phyloP scores from a whole-genome alignment of 306 rosid species.

The Quercus wislizeni region DNA sequence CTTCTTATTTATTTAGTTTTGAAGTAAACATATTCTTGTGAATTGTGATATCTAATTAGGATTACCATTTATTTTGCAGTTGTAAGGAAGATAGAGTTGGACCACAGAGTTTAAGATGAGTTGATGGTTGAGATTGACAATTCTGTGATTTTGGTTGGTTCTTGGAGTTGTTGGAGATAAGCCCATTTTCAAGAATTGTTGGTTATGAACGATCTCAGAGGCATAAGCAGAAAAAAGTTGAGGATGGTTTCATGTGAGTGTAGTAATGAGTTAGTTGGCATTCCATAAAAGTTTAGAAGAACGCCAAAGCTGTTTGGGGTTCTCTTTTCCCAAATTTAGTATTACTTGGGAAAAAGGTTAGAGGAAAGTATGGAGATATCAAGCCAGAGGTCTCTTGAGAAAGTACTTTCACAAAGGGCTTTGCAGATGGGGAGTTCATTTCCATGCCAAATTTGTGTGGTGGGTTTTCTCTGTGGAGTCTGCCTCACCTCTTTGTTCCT shows the following conservation, averaged over 20 bases:
- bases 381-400: conserved; percentile 68
- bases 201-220: neutral
- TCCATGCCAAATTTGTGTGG: conserved; percentile 84
- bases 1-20: conserved; percentile 2
- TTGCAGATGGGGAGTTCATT: conserved; percentile 80
- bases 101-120: conserved; percentile 23
- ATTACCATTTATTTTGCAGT: conserved; percentile 28
- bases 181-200: conserved; percentile 20
- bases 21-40: neutral
- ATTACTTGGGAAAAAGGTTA: neutral
- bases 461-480: conserved; percentile 84
- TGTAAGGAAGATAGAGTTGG: conserved; percentile 31
- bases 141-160: conserved; percentile 22
- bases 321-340: neutral
- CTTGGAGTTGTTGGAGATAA: conserved; percentile 23
- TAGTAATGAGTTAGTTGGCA: conserved; percentile 37
- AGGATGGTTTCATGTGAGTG: conserved; percentile 36
- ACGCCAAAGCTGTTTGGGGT: neutral
- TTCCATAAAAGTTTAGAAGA: conserved; percentile 11
- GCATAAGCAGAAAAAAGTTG: neutral
- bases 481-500: conserved; percentile 71
- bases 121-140: conserved; percentile 28
- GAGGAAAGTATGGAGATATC: conserved; percentile 40
- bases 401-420: conserved; percentile 77
- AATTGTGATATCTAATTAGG: conserved; percentile 6